Evolutionary conservation across 106 monocot species (phyloP).

Genomic region (Acanthochlamys bracteata): DNA sequence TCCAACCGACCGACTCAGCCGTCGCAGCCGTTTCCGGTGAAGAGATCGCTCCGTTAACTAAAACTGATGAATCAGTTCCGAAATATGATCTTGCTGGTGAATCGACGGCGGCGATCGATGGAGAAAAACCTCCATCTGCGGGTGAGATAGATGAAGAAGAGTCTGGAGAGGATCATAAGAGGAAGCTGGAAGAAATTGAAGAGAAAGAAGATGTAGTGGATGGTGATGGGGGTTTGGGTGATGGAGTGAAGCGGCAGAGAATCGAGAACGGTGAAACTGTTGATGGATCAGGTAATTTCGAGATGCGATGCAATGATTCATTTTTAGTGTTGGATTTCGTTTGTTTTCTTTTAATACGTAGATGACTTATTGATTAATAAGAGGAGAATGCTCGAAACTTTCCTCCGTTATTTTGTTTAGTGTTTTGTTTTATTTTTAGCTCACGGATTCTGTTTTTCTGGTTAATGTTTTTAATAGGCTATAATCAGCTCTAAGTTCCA

Average conservation of each 20-base stretch:
- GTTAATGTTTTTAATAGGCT: too few species aligned
- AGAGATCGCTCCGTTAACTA: neutral
- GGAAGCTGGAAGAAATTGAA: neutral
- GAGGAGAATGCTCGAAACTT: too few species aligned
- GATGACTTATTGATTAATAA: neutral
- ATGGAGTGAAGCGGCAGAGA: neutral
- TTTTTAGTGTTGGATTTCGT: too few species aligned
- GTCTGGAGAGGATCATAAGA: neutral
- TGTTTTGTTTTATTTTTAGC: too few species aligned
- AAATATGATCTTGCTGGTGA: neutral
- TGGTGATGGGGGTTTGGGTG: neutral
- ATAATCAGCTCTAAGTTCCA: too few species aligned
- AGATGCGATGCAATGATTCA: too few species aligned
- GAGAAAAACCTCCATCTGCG: neutral
- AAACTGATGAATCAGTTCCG: neutral
- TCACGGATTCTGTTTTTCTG: too few species aligned
- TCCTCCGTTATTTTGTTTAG: too few species aligned
- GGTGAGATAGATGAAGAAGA: neutral
- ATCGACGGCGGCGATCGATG: neutral
- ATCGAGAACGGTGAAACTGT: neutral
- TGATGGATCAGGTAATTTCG: neutral
- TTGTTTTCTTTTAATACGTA: neutral
- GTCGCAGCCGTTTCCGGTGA: neutral
- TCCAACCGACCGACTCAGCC: neutral
- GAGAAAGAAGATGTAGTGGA: neutral